These are phyloP conservation scores for Clitopilus hobsonii DNA, from an alignment of 768 basidiomycete species.

Conservation along the genomic window DNA sequence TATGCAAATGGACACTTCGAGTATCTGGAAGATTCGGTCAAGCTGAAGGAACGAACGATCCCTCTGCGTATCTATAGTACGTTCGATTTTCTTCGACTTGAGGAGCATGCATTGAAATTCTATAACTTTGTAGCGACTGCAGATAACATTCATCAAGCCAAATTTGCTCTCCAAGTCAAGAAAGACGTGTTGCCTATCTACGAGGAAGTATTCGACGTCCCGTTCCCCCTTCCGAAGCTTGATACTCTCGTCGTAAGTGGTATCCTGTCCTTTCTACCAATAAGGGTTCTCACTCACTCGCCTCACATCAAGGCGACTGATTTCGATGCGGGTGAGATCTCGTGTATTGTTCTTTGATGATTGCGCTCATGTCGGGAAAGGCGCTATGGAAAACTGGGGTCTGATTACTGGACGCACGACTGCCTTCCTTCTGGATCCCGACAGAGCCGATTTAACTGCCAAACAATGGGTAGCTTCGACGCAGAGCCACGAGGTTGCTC, in stretches of 20 bases:
- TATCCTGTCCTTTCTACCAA: background rate
- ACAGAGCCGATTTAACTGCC: constrained; percentile 62
- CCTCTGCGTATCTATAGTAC: constrained; percentile 83
- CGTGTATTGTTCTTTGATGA: background rate
- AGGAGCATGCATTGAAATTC: background rate
- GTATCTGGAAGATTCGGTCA: constrained; percentile 69
- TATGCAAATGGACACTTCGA: constrained; percentile 80
- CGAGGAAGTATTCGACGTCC: constrained; percentile 88
- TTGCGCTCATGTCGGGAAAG: constrained; percentile 18
- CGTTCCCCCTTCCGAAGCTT: constrained; percentile 90
- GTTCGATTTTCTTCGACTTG: constrained; percentile 8
- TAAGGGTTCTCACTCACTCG: background rate
- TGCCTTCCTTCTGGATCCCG: constrained; percentile 76
- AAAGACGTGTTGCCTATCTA: constrained; percentile 80
- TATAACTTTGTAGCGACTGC: constrained; percentile 52
- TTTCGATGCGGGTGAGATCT: constrained; percentile 69
- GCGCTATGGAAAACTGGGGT: constrained; percentile 95
- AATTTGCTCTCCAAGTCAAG: constrained; percentile 87
- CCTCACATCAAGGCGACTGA: constrained; percentile 56
- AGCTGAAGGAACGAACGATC: constrained; percentile 68
- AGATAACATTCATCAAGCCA: constrained; percentile 77
- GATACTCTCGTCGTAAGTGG: constrained; percentile 81
- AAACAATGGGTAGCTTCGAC: constrained; percentile 74
- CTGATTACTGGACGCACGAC: constrained; percentile 89
- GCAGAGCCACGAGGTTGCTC: constrained; percentile 85